A percentile compares a stretch with the other conserved stretches of the same genome.
Evolutionary conservation across 805 yeast genomes (phyloP).

Genomic region (Saccharomyces mikatae): DNA sequence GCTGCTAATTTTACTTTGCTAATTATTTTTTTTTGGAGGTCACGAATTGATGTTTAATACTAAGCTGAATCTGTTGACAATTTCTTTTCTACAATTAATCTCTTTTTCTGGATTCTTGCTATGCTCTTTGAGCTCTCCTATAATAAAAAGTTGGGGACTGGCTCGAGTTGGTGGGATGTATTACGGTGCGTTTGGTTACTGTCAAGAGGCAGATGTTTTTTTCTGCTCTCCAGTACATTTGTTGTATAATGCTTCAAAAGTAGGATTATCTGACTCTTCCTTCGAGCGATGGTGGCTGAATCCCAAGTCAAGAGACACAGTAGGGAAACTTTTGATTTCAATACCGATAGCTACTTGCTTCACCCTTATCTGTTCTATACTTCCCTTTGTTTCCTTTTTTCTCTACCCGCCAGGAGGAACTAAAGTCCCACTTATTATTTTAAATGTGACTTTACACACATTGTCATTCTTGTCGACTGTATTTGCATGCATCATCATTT

Average conservation of each 20-base stretch:
- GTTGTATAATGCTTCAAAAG: slow-evolving; percentile 28
- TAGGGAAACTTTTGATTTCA: slow-evolving; percentile 49
- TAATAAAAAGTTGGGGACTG: slow-evolving; percentile 21
- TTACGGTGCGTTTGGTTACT: slow-evolving; percentile 66
- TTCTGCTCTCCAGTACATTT: slow-evolving; percentile 41
- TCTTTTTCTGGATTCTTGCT: slow-evolving; percentile 57
- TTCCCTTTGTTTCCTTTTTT: slow-evolving; percentile 34
- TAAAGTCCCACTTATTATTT: slow-evolving; percentile 23
- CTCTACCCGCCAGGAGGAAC: slow-evolving; percentile 19
- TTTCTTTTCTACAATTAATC: slow-evolving; percentile 30
- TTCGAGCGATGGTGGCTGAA: slow-evolving; percentile 43
- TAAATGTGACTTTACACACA: slow-evolving; percentile 39
- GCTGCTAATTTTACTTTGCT: slow-evolving; percentile 1
- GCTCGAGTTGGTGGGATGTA: slow-evolving; percentile 33
- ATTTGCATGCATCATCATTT: slow-evolving; percentile 44
- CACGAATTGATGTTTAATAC: not conserved
- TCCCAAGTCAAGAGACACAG: slow-evolving; percentile 37
- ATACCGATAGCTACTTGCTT: slow-evolving; percentile 63
- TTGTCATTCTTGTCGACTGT: slow-evolving; percentile 49
- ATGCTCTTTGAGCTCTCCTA: slow-evolving; percentile 44
- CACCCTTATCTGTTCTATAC: slow-evolving; percentile 30
- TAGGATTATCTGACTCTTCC: slow-evolving; percentile 2
- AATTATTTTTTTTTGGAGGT: slow-evolving; percentile 25
- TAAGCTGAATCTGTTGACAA: not conserved
- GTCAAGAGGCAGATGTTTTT: slow-evolving; percentile 26